Conservation (phyloP, 73 alveolate genomes). For the Paramecium biaurelia region DNA sequence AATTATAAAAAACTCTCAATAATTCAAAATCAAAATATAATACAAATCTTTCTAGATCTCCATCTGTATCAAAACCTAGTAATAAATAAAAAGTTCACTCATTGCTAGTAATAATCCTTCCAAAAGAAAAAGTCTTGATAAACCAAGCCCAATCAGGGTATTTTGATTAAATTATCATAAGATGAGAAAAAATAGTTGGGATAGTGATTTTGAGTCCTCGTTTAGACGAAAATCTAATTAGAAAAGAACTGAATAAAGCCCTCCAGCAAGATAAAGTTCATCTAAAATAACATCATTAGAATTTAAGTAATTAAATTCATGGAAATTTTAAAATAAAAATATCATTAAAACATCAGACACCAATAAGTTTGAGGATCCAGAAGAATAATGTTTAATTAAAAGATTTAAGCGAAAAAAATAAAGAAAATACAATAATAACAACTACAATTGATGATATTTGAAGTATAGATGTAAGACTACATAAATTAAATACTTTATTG, state of each 20-base stretch:
- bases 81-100: neutral
- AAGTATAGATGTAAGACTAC: neutral
- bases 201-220: too few species aligned
- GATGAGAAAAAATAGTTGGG: too few species aligned
- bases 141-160: too few species aligned
- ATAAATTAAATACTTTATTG: neutral
- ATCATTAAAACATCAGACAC: neutral
- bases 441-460: too few species aligned
- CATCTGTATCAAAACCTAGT: neutral
- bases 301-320: neutral
- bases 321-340: neutral
- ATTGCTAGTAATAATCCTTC: neutral
- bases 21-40: neutral
- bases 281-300: too few species aligned
- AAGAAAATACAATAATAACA: neutral
- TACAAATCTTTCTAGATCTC: neutral
- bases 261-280: too few species aligned
- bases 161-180: too few species aligned
- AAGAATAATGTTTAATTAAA: neutral
- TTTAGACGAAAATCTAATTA: too few species aligned
- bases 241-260: too few species aligned
- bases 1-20: neutral
- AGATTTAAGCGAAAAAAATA: neutral
- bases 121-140: neutral
- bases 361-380: neutral